phyloP scores from a whole-genome alignment of 2,329 filamentous ascomycete species.

The Penicillium sp. region DNA sequence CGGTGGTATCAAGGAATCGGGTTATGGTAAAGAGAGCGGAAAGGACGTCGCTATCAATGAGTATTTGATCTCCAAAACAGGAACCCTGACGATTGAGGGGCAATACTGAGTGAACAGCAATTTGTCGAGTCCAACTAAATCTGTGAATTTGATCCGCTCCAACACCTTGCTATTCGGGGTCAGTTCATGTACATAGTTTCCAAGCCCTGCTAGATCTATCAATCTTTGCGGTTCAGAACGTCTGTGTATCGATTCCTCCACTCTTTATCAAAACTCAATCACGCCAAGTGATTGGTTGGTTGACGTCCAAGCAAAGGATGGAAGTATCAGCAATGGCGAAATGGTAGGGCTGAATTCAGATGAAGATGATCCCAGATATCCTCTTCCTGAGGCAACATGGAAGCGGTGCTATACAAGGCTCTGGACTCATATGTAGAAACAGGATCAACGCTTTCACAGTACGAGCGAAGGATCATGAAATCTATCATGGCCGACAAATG shows the following conservation, averaged over 20 bases:
- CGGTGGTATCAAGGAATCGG: conserved; percentile 64
- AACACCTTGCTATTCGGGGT: too few relatives aligned
- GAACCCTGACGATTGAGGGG: conserved; percentile 58
- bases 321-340: conserved; percentile 5
- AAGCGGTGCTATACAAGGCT: conserved; percentile 41
- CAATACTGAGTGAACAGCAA: conserved; percentile 44
- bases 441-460: conserved; percentile 38
- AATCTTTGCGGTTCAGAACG: too few relatives aligned
- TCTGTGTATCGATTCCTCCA: too few relatives aligned
- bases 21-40: conserved; percentile 64
- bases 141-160: too few relatives aligned
- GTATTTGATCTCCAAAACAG: conserved; percentile 62
- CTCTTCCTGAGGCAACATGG: conserved; percentile 34
- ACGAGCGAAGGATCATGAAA: conserved; percentile 43
- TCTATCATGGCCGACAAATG: conserved; percentile 44
- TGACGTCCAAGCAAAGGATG: too few relatives aligned
- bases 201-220: too few relatives aligned
- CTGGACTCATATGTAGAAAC: conserved; percentile 38
- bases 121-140: too few relatives aligned
- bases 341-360: conserved; percentile 27
- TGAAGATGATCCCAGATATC: conserved; percentile 24
- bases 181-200: too few relatives aligned
- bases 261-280: too few relatives aligned
- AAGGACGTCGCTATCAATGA: conserved; percentile 63
- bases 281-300: too few relatives aligned